Evolutionary conservation across 441 rosid species (phyloP), one percentile per base, ranked within the genome.

Genomic region (Corymbia calophylla): DNA sequence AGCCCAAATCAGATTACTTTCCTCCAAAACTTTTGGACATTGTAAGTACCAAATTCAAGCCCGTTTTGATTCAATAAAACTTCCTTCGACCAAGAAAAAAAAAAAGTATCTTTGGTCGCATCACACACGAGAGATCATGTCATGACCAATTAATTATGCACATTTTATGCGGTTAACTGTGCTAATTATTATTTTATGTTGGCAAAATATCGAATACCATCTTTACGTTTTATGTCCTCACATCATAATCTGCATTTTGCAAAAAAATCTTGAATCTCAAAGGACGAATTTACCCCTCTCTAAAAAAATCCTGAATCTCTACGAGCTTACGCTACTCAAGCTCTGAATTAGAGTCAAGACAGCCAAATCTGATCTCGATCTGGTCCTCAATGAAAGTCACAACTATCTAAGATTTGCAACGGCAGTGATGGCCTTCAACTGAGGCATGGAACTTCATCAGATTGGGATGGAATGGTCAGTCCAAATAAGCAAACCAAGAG

Each of bases 141-240:
- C 84, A 13, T 23, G 51, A 44, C 51, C 7, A 11, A 39, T 39
- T 39, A 39, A 39, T 39, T 39, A 39, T 35, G 39, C 39, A 35
- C 39, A 35, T 35, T 35, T 35, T 35, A 35, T 35, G 39, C 3
- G 39, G 39, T 5, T 3, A 35, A 35, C 44, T 18, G 39, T 8
- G 39, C 25, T 32, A 32, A 4, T 32, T 17, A 21, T 68, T 32
- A 32, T 68, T 17, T 68, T 68, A 2, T 68, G 2, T 68, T 68
- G 25, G 25, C 47, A 32, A 68, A 17, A 9, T 68, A 68, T 32
- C 4, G 0, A 7, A 5, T 32, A 17, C 23, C 21, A 35, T 35
- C 27, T 21, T 70, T 12, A 23, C 51, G 6, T 56, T 23, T 56
- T 56, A 4, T 0, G 0, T 56, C 29, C 29, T 23, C 3, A 0